Conservation (phyloP, 2,329 filamentous ascomycete species). For the Trichoderma atrobrunneum region DNA sequence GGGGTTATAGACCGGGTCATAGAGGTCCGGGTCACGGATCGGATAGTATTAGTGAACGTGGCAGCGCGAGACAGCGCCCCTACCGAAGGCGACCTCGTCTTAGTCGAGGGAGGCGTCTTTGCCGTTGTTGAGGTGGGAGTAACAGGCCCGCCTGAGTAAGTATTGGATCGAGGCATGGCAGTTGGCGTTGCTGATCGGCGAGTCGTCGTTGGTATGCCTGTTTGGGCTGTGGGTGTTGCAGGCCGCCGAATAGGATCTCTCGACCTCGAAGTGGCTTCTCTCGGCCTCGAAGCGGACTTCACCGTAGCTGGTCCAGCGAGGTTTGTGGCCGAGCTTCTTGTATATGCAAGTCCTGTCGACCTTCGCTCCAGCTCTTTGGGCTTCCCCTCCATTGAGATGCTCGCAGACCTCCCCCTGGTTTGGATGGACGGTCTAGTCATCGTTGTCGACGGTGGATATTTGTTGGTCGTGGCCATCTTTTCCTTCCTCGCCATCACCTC, state of each 20-base stretch:
- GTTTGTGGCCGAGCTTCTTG: constrained; percentile 34
- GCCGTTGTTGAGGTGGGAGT: not conserved
- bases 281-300: constrained; percentile 24
- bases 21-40: not conserved
- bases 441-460: constrained; percentile 36
- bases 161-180: not conserved
- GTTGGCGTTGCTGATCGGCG: not conserved
- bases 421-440: constrained; percentile 29
- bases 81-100: not conserved
- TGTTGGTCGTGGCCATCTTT: constrained; percentile 27
- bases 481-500: constrained; percentile 1
- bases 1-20: not conserved
- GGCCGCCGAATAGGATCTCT: constrained; percentile 9
- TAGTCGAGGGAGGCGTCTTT: not conserved
- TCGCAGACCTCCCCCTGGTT: constrained; percentile 33
- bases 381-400: constrained; percentile 23
- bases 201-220: not conserved
- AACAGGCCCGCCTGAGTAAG: not conserved
- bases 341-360: constrained; percentile 28
- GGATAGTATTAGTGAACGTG: not conserved
- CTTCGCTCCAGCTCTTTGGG: constrained; percentile 6
- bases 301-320: constrained; percentile 29
- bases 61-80: not conserved
- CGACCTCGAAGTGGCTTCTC: constrained; percentile 26
- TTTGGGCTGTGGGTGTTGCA: constrained; percentile 2